phyloP scores from a whole-genome alignment of 305 asterid species.

The Solanum hybrid region DNA sequence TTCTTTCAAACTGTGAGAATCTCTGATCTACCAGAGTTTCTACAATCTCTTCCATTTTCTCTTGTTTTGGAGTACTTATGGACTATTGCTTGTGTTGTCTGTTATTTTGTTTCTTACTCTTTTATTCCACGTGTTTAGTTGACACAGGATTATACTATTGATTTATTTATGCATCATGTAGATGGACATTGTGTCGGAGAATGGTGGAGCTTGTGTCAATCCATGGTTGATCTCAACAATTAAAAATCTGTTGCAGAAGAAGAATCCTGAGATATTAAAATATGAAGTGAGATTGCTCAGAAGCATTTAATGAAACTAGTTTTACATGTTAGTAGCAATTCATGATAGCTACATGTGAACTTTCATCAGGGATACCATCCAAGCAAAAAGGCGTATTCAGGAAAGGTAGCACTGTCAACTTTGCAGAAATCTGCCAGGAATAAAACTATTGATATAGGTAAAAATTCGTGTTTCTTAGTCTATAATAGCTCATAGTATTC shows the following conservation, averaged over 20 bases:
- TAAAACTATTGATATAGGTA: constrained; percentile 75
- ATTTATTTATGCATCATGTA: constrained; percentile 20
- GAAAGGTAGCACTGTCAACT: constrained; percentile 64
- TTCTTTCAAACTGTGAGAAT: neutral
- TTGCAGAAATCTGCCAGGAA: constrained; percentile 68
- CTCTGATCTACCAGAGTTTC: neutral
- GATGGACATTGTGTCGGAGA: constrained; percentile 34
- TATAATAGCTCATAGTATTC: neutral
- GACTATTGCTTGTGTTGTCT: neutral
- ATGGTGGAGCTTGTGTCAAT: constrained; percentile 38
- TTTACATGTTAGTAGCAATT: neutral
- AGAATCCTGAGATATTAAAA: constrained; percentile 21
- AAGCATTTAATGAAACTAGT: neutral
- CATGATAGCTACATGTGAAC: constrained; percentile 4
- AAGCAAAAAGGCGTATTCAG: constrained; percentile 63
- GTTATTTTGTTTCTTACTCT: neutral
- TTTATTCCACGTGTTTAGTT: neutral
- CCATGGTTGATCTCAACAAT: constrained; percentile 64
- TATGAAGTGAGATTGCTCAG: constrained; percentile 23
- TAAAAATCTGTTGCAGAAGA: constrained; percentile 20
- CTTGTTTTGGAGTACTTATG: neutral
- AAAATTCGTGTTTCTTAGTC: constrained; percentile 2
- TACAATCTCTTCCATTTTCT: neutral
- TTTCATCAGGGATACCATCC: constrained; percentile 58
- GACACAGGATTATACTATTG: constrained; percentile 9